Conservation (phyloP, 1,139 yeast genomes). For the Sugiyamaella paludigena region DNA sequence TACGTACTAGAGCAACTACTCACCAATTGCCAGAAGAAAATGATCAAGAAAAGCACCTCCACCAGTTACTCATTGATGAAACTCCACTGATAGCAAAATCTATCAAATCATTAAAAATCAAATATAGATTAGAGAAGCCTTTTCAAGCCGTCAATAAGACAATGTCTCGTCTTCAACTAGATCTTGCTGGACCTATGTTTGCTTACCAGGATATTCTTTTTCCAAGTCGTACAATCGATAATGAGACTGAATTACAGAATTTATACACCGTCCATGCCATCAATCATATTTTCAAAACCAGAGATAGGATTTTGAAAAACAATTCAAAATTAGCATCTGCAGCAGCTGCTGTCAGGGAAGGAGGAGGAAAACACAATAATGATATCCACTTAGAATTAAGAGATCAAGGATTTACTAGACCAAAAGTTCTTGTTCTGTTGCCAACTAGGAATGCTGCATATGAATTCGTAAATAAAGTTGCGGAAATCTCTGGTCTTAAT, state of each 20-base stretch:
- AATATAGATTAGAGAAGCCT: conserved; percentile 33
- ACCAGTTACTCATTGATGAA: conserved; percentile 1
- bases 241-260: conserved; percentile 53
- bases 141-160: conserved; percentile 25
- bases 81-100: conserved; percentile 8
- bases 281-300: conserved; percentile 81
- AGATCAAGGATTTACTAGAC: conserved; percentile 95
- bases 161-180: conserved; percentile 42
- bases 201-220: conserved; percentile 69
- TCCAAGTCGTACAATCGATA: conserved; percentile 51
- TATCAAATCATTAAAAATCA: conserved; percentile 21
- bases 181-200: conserved; percentile 59
- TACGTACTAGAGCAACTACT: background rate
- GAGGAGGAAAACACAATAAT: too few species aligned
- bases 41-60: background rate
- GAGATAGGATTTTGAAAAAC: conserved; percentile 77
- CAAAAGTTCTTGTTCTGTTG: conserved; percentile 75
- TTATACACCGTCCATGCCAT: conserved; percentile 69
- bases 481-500: conserved; percentile 60
- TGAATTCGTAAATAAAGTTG: conserved; percentile 62
- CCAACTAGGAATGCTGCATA: conserved; percentile 84
- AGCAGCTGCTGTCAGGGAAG: too few species aligned
- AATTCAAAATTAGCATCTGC: conserved; percentile 54
- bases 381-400: conserved; percentile 53
- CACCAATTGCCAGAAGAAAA: background rate